These are phyloP conservation scores for Suillus discolor DNA, from an alignment of 768 basidiomycete species.

Conservation along the genomic window DNA sequence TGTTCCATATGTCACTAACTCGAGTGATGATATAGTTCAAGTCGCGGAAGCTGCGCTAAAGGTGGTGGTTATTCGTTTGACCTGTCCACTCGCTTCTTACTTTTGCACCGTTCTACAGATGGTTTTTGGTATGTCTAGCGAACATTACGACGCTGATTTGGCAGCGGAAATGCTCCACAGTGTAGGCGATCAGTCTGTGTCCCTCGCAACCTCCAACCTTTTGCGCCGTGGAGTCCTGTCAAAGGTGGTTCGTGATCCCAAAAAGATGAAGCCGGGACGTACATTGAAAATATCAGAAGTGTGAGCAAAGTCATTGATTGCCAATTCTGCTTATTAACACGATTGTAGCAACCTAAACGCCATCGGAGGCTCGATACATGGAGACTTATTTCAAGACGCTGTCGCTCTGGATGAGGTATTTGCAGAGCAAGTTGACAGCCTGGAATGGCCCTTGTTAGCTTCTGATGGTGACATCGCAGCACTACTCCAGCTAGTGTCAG, in stretches of 20 bases:
- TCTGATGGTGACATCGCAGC: slow-evolving; percentile 82
- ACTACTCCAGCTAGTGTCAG: slow-evolving; percentile 79
- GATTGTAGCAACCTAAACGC: slow-evolving; percentile 63
- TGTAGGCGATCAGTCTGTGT: slow-evolving; percentile 58
- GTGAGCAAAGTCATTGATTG: slow-evolving; percentile 35
- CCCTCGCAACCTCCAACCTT: slow-evolving; percentile 59
- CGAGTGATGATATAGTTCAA: slow-evolving; percentile 40
- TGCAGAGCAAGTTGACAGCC: slow-evolving; percentile 52
- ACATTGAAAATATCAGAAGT: slow-evolving; percentile 75
- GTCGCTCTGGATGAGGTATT: slow-evolving; percentile 59
- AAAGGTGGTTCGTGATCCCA: slow-evolving; percentile 62
- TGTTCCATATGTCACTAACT: slow-evolving; percentile 10
- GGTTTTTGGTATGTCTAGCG: slow-evolving; percentile 72
- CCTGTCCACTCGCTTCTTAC: background rate
- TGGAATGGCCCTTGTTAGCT: slow-evolving; percentile 79
- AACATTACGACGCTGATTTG: slow-evolving; percentile 62
- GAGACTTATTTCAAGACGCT: slow-evolving; percentile 75
- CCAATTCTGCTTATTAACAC: slow-evolving; percentile 5
- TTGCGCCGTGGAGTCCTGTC: slow-evolving; percentile 67
- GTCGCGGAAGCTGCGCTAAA: slow-evolving; percentile 75
- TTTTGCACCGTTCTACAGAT: slow-evolving; percentile 50
- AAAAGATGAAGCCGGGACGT: slow-evolving; percentile 69
- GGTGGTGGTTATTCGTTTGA: slow-evolving; percentile 38
- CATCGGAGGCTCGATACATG: slow-evolving; percentile 61
- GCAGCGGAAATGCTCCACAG: slow-evolving; percentile 60